Percentiles rank a stretch among this genome's conserved stretches.
phyloP scores from a whole-genome alignment of 169 alveolate species.

The Plasmodium berghei region DNA sequence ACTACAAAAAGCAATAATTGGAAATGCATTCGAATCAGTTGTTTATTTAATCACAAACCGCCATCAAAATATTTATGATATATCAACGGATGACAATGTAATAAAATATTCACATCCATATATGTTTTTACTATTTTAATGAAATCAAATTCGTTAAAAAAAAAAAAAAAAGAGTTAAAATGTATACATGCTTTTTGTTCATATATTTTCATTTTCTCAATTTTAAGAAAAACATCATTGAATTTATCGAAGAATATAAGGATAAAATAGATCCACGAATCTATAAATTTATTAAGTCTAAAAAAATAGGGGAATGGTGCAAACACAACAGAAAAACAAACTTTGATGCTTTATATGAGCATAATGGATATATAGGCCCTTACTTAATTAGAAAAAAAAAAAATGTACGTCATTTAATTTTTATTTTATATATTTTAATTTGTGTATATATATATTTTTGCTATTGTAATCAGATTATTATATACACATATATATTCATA shows the following conservation, averaged over 20 bases:
- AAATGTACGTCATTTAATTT: constrained; percentile 16
- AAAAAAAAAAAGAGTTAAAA: background rate
- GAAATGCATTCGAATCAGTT: constrained; percentile 67
- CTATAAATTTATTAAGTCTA: constrained; percentile 21
- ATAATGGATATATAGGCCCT: constrained; percentile 46
- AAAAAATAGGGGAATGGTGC: constrained; percentile 17
- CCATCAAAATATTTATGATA: constrained; percentile 37
- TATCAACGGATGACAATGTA: constrained; percentile 56
- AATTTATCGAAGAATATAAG: constrained; percentile 63
- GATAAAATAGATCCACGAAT: constrained; percentile 43
- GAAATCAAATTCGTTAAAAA: background rate
- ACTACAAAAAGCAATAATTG: constrained; percentile 63
- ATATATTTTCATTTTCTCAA: background rate
- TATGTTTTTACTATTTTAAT: background rate
- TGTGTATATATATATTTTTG: too few species aligned
- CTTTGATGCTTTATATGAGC: constrained; percentile 22
- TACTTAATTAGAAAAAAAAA: constrained; percentile 36
- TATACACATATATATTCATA: background rate
- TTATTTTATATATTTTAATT: background rate
- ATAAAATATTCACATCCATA: background rate
- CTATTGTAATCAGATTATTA: too few species aligned
- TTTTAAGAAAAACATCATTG: constrained; percentile 39
- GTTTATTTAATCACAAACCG: constrained; percentile 22
- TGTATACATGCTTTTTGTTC: background rate
- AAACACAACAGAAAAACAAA: constrained; percentile 5